A percentile compares a stretch with the other conserved stretches of the same genome.
These are phyloP conservation scores for Durusdinium trenchii DNA, from an alignment of 73 alveolate species.

Conservation along the genomic window DNA sequence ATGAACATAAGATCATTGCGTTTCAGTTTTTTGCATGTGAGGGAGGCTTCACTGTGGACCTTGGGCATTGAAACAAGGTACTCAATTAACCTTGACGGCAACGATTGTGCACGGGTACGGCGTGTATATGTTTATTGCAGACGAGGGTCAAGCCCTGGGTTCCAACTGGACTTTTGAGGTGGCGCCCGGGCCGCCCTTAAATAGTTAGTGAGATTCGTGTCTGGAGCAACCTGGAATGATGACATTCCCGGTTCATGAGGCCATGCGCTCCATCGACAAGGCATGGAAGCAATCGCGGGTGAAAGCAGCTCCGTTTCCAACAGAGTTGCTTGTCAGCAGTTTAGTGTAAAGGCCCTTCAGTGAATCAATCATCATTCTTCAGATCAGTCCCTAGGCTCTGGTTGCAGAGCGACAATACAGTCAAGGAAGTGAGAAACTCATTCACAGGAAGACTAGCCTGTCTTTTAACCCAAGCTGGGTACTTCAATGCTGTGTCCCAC, in stretches of 20 bases:
- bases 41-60: no score
- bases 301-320: no score
- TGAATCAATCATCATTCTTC: not conserved
- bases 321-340: not conserved
- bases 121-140: not conserved
- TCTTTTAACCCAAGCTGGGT: not conserved
- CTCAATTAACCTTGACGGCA: not conserved
- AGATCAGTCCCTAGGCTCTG: not conserved
- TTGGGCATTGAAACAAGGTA: not conserved
- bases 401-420: slow-evolving; percentile 14
- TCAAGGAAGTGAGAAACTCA: not conserved
- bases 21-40: no score
- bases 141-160: not conserved
- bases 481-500: slow-evolving; percentile 4
- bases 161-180: slow-evolving; percentile 8
- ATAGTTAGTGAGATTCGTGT: not conserved
- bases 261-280: not conserved
- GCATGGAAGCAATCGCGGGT: not conserved
- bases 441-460: not conserved
- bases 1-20: no score
- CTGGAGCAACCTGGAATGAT: not conserved
- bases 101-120: not conserved
- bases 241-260: not conserved
- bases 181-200: not conserved
- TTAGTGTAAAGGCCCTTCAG: not conserved